phyloP scores from a whole-genome alignment of 192 early-diverging fungal species.

The Coemansia sp. region DNA sequence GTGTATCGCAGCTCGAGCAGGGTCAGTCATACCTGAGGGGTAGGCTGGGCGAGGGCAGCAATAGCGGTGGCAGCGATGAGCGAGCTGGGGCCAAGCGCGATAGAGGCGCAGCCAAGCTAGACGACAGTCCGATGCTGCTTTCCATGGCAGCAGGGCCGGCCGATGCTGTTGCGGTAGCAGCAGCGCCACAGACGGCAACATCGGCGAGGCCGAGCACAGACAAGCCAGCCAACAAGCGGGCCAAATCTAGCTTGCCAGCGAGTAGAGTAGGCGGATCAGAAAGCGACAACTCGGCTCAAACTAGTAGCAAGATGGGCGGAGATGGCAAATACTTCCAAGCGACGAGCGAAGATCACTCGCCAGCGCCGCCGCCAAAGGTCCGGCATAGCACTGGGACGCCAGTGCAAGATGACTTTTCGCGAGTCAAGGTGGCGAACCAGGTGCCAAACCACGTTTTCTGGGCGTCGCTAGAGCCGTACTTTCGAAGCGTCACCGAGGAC shows the following conservation, averaged over 20 bases:
- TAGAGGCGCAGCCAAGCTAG: neutral
- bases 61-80: neutral
- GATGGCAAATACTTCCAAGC: slow-evolving; percentile 12
- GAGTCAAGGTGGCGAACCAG: slow-evolving; percentile 71
- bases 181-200: neutral
- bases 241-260: slow-evolving; percentile 8
- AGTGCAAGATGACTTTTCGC: slow-evolving; percentile 63
- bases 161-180: neutral
- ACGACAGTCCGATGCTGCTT: neutral
- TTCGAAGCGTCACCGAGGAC: slow-evolving; percentile 73
- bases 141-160: neutral
- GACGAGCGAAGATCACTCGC: slow-evolving; percentile 6
- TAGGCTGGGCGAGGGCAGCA: neutral
- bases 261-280: slow-evolving; percentile 24
- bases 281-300: slow-evolving; percentile 32
- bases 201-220: slow-evolving; percentile 7
- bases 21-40: slow-evolving; percentile 1
- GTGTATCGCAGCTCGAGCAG: slow-evolving; percentile 21
- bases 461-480: slow-evolving; percentile 81
- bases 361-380: slow-evolving; percentile 24
- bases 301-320: slow-evolving; percentile 8
- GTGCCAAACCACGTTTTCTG: slow-evolving; percentile 84
- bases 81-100: slow-evolving; percentile 1
- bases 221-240: slow-evolving; percentile 30
- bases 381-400: slow-evolving; percentile 43